These are phyloP conservation scores for Trypanosoma melophagium DNA, from an alignment of 208 protist species.

Conservation along the genomic window DNA sequence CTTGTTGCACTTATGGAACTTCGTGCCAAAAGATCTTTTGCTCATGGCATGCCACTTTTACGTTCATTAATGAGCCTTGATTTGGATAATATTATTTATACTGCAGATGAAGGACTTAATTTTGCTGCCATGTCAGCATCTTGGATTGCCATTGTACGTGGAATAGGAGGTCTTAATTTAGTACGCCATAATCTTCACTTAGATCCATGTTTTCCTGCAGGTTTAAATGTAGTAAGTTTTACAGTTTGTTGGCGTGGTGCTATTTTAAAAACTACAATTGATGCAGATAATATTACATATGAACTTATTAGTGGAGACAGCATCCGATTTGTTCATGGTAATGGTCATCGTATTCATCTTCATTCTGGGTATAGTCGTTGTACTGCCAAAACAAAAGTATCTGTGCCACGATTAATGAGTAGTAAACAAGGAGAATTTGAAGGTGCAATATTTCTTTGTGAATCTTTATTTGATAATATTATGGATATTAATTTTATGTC, in stretches of 20 bases:
- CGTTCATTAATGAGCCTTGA: conserved; percentile 77
- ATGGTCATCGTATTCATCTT: conserved; percentile 77
- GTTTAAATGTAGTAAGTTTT: conserved; percentile 68
- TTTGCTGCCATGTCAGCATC: conserved; percentile 73
- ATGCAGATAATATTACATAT: conserved; percentile 67
- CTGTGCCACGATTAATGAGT: conserved; percentile 54
- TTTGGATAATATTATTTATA: conserved; percentile 87
- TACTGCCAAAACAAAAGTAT: conserved; percentile 33
- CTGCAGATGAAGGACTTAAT: conserved; percentile 84
- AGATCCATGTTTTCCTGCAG: conserved; percentile 73
- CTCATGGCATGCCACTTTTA: conserved; percentile 73
- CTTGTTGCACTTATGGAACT: conserved; percentile 75
- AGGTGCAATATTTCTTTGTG: conserved; percentile 77
- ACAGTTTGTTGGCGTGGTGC: conserved; percentile 77
- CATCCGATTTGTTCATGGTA: conserved; percentile 83
- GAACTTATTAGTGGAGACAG: conserved; percentile 76
- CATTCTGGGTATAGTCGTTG: conserved; percentile 64
- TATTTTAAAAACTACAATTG: conserved; percentile 59
- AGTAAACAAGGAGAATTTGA: conserved; percentile 66
- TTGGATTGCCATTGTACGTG: conserved; percentile 63
- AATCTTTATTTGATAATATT: conserved; percentile 84
- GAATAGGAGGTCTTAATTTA: conserved; percentile 73
- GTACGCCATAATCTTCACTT: conserved; percentile 50
- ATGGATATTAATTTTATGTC: conserved; percentile 84
- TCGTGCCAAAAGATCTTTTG: conserved; percentile 53